These are phyloP conservation scores for Cytospora leucostoma DNA, from an alignment of 2,329 filamentous ascomycete genomes.

Conservation along the genomic window DNA sequence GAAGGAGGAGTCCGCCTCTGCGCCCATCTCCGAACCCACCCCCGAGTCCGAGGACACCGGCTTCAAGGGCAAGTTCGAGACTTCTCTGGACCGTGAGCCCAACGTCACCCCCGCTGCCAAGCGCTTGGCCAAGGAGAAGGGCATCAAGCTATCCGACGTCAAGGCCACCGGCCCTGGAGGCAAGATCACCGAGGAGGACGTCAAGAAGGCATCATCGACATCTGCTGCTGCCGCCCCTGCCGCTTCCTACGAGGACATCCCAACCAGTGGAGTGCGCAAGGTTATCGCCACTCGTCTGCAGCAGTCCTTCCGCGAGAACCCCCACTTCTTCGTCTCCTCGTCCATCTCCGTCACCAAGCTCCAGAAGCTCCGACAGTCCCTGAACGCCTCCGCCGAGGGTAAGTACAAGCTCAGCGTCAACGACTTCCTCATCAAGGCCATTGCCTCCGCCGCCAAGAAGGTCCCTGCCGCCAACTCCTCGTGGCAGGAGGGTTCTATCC, in stretches of 20 bases:
- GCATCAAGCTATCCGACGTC: slow-evolving; percentile 72
- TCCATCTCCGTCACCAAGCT: slow-evolving; percentile 92
- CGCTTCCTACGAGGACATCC: slow-evolving; percentile 78
- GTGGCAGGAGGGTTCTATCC: slow-evolving; percentile 88
- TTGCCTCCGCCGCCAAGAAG: slow-evolving; percentile 84
- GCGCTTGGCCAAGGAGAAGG: slow-evolving; percentile 82
- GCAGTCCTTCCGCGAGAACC: slow-evolving; percentile 89
- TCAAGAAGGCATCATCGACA: slow-evolving; percentile 75
- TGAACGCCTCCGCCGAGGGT: slow-evolving; percentile 86
- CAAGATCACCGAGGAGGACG: slow-evolving; percentile 86
- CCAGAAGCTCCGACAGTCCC: slow-evolving; percentile 88
- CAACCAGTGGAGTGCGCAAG: slow-evolving; percentile 93
- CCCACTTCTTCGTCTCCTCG: slow-evolving; percentile 96
- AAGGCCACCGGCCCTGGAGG: slow-evolving; percentile 88
- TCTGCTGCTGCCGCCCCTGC: slow-evolving; percentile 55
- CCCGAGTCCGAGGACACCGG: slow-evolving; percentile 66
- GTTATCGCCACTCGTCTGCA: slow-evolving; percentile 89
- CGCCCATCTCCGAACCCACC: slow-evolving; percentile 55
- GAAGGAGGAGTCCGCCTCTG: slow-evolving; percentile 60
- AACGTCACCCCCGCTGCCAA: slow-evolving; percentile 72
- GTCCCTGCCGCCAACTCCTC: slow-evolving; percentile 94
- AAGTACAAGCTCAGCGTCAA: slow-evolving; percentile 99
- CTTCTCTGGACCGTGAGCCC: slow-evolving; percentile 79
- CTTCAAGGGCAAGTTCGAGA: slow-evolving; percentile 76
- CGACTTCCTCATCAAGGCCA: slow-evolving; percentile 98